A percentile compares a stretch with the other conserved stretches of the same genome.
Evolutionary conservation across 495 filamentous ascomycete genomes (phyloP).

Genomic region (Talaromyces borbonicus): DNA sequence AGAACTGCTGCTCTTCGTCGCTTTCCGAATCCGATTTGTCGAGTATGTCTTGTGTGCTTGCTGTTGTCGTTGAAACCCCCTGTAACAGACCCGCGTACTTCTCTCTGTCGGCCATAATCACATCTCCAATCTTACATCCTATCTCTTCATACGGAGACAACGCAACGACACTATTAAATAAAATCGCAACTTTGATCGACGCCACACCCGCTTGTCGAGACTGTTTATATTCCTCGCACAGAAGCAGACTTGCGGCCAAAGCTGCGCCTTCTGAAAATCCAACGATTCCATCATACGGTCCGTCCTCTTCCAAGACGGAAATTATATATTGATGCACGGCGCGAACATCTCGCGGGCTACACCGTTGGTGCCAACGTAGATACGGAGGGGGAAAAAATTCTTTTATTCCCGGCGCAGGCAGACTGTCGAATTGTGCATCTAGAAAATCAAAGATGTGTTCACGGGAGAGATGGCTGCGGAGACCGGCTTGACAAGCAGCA

Average conservation of each 20-base stretch:
- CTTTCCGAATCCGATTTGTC: too few relatives aligned
- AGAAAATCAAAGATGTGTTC: conserved; percentile 15
- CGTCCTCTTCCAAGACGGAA: conserved; percentile 11
- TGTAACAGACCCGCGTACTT: background rate
- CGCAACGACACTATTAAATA: conserved; percentile 7
- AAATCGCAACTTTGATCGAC: conserved; percentile 15
- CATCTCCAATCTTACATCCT: background rate
- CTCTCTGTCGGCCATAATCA: conserved; percentile 1
- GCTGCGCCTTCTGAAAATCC: conserved; percentile 15
- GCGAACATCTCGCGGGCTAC: conserved; percentile 8
- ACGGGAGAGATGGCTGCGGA: conserved; percentile 8
- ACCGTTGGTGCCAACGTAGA: conserved; percentile 9
- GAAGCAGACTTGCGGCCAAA: conserved; percentile 6
- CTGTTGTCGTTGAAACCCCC: background rate
- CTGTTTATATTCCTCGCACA: conserved; percentile 8
- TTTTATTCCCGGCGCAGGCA: conserved; percentile 6
- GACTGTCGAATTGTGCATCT: conserved; percentile 8
- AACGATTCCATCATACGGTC: conserved; percentile 16
- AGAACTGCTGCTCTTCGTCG: background rate
- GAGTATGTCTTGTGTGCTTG: too few relatives aligned
- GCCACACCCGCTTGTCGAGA: background rate
- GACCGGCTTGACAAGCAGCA: background rate
- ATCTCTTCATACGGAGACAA: background rate
- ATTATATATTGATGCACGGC: conserved; percentile 11
- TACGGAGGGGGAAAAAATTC: conserved; percentile 10